phyloP scores from a whole-genome alignment of 495 filamentous ascomycete species.

The Neurospora cerealis region DNA sequence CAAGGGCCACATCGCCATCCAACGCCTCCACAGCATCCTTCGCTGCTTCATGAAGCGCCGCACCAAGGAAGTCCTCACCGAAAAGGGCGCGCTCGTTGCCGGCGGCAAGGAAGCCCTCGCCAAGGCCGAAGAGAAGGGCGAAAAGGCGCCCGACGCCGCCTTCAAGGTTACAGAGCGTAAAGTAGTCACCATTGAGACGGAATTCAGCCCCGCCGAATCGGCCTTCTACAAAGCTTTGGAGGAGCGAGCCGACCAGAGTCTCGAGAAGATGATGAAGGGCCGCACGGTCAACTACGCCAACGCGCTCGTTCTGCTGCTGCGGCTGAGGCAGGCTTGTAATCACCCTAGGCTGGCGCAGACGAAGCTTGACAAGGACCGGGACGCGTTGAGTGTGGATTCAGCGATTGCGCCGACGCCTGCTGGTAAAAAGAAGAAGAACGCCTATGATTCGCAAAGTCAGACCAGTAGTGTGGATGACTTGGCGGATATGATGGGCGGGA shows the following conservation, averaged over 20 bases:
- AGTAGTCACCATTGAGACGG: constrained; percentile 65
- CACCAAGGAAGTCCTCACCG: constrained; percentile 87
- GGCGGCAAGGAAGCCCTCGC: constrained; percentile 48
- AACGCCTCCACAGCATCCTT: constrained; percentile 71
- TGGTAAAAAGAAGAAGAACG: constrained; percentile 26
- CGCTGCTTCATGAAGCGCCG: constrained; percentile 93
- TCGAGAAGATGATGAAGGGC: constrained; percentile 76
- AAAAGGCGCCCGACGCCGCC: constrained; percentile 35
- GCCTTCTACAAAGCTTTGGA: constrained; percentile 81
- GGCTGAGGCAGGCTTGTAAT: constrained; percentile 87
- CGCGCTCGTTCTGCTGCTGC: constrained; percentile 78
- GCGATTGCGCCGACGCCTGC: constrained; percentile 24
- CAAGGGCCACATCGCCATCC: constrained; percentile 79
- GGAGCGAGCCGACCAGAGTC: constrained; percentile 68
- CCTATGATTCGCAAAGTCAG: constrained; percentile 33
- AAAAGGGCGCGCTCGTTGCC: constrained; percentile 64
- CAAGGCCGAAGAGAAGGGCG: constrained; percentile 39
- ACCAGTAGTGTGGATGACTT: constrained; percentile 54
- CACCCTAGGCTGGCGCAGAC: constrained; percentile 79
- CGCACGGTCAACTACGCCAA: constrained; percentile 38
- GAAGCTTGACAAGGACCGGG: constrained; percentile 77
- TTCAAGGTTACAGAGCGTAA: constrained; percentile 85
- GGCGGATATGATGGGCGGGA: constrained; percentile 72
- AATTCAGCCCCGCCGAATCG: constrained; percentile 72
- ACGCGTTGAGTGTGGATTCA: constrained; percentile 61